Conservation (phyloP, 2,329 filamentous ascomycete genomes). For the Tolypocladium inflatum region DNA sequence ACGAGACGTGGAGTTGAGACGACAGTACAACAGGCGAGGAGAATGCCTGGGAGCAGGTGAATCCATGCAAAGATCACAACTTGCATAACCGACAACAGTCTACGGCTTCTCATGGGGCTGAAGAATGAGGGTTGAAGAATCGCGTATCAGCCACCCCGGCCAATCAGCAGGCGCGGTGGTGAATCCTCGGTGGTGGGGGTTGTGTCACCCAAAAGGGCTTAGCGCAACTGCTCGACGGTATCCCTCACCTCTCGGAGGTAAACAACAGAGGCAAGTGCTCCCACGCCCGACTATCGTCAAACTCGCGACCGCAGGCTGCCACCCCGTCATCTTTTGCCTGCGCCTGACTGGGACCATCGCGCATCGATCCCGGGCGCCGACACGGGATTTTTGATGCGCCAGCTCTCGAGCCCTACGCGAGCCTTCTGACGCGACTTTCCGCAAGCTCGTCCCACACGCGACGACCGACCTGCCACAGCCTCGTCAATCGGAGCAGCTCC, state of each 20-base stretch:
- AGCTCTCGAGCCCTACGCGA: slow-evolving; percentile 4
- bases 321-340: background rate
- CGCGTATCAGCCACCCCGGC: background rate
- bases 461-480: background rate
- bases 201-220: slow-evolving; percentile 4
- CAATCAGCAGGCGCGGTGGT: slow-evolving; percentile 1
- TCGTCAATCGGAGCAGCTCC: background rate
- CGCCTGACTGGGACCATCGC: background rate
- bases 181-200: slow-evolving; percentile 1
- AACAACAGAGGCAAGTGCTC: slow-evolving; percentile 9
- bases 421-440: slow-evolving; percentile 5
- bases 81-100: no score
- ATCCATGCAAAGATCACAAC: no score
- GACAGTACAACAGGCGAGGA: background rate
- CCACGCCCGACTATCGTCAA: slow-evolving; percentile 4
- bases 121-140: background rate
- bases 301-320: background rate
- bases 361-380: background rate
- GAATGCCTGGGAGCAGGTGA: no score
- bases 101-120: no score
- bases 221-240: slow-evolving; percentile 1
- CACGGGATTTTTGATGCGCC: background rate
- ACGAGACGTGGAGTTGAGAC: background rate
- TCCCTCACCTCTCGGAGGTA: slow-evolving; percentile 5
- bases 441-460: slow-evolving; percentile 2